Conservation (phyloP, 805 yeast species). For the Zygosaccharomyces gambellarensis region DNA sequence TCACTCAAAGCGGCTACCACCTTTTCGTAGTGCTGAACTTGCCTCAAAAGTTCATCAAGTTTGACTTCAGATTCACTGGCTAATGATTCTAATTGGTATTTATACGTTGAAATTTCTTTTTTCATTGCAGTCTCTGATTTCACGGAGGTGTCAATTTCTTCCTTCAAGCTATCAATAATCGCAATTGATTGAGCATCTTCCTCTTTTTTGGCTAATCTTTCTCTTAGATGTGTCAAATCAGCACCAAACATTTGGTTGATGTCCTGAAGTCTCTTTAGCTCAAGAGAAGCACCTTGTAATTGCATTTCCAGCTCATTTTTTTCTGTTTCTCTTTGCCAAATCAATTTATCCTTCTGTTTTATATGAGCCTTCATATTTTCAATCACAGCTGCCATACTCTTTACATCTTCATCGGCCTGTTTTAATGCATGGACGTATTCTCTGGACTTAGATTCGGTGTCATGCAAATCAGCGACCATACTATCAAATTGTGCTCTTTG, state of each 20-base stretch:
- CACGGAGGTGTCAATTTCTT: constrained; percentile 49
- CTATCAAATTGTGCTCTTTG: constrained; percentile 72
- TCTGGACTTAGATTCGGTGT: constrained; percentile 64
- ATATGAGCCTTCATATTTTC: constrained; percentile 50
- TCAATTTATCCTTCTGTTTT: constrained; percentile 47
- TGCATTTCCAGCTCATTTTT: constrained; percentile 50
- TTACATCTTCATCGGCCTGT: constrained; percentile 48
- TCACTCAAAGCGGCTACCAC: constrained; percentile 39
- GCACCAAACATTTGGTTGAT: constrained; percentile 49
- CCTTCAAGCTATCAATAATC: constrained; percentile 51
- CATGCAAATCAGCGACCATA: constrained; percentile 65
- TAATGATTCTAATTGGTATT: constrained; percentile 55
- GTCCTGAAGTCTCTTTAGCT: constrained; percentile 46
- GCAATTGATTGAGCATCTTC: constrained; percentile 43
- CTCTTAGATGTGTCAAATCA: constrained; percentile 49
- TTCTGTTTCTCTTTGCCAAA: constrained; percentile 50
- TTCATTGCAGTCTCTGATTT: constrained; percentile 63
- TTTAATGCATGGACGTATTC: constrained; percentile 47
- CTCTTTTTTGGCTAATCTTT: constrained; percentile 38
- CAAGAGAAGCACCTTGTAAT: constrained; percentile 52
- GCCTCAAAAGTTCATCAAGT: constrained; percentile 38
- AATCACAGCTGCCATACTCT: constrained; percentile 48
- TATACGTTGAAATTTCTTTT: constrained; percentile 58
- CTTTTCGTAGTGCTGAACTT: constrained; percentile 41
- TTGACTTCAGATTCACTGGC: constrained; percentile 37